Percentiles rank a stretch among this genome's conserved stretches.
Evolutionary conservation across 2,329 filamentous ascomycete genomes (phyloP).

Genomic region (Beauveria brongniartii): DNA sequence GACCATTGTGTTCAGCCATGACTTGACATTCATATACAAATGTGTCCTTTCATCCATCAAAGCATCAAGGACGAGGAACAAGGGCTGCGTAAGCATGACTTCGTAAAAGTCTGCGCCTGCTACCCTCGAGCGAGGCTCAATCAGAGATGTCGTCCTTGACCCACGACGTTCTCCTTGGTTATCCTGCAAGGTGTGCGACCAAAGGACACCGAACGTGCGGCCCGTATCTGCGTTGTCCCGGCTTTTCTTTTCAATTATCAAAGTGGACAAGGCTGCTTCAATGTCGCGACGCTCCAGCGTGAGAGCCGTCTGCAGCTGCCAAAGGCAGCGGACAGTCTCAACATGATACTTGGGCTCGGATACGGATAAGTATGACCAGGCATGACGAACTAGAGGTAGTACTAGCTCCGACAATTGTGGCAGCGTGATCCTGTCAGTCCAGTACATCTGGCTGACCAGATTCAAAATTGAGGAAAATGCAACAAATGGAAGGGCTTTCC

Average conservation of each 20-base stretch:
- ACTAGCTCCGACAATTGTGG: slow-evolving; percentile 55
- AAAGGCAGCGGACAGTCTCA: slow-evolving; percentile 77
- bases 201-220: slow-evolving; percentile 65
- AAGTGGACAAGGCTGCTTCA: slow-evolving; percentile 65
- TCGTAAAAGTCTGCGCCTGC: slow-evolving; percentile 56
- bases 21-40: slow-evolving; percentile 66
- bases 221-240: slow-evolving; percentile 49
- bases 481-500: slow-evolving; percentile 37
- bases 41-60: slow-evolving; percentile 66
- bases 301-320: slow-evolving; percentile 72
- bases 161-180: slow-evolving; percentile 44
- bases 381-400: slow-evolving; percentile 56
- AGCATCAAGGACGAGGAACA: slow-evolving; percentile 75
- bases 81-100: slow-evolving; percentile 68
- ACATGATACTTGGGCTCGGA: slow-evolving; percentile 87
- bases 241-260: slow-evolving; percentile 51
- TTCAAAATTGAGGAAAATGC: slow-evolving; percentile 52
- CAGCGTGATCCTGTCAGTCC: slow-evolving; percentile 40
- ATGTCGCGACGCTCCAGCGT: slow-evolving; percentile 62
- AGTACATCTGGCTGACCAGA: slow-evolving; percentile 49
- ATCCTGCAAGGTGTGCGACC: slow-evolving; percentile 70
- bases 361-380: slow-evolving; percentile 79
- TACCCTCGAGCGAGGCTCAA: slow-evolving; percentile 28
- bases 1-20: slow-evolving; percentile 66
- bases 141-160: slow-evolving; percentile 26